phyloP scores from a whole-genome alignment of 176 grass and related monocot genomes.

The Dendrocalamus sinicus region DNA sequence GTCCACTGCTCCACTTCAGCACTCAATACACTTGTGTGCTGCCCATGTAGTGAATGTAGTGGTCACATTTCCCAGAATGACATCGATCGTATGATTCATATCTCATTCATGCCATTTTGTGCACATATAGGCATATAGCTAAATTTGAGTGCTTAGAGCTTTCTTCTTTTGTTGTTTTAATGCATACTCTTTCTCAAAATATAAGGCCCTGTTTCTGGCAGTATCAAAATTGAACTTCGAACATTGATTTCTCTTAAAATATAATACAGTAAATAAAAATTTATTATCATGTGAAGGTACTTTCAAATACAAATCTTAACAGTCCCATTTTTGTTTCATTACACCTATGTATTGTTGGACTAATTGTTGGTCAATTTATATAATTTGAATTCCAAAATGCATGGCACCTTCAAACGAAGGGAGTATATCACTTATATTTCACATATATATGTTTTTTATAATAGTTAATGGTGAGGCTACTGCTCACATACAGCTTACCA shows the following conservation, averaged over 20 bases:
- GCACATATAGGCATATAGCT: neutral
- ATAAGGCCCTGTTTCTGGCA: neutral
- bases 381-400: neutral
- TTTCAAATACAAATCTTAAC: neutral
- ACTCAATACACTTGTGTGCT: neutral
- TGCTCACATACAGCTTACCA: neutral
- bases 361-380: neutral
- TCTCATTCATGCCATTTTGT: slow-evolving; percentile 2
- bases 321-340: neutral
- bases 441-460: neutral
- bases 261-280: slow-evolving; percentile 1
- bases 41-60: slow-evolving; percentile 21
- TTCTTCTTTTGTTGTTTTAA: neutral
- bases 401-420: neutral
- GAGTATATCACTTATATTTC: neutral
- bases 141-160: neutral
- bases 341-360: neutral
- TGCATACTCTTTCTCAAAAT: slow-evolving; percentile 4
- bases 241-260: neutral
- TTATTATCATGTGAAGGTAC: neutral
- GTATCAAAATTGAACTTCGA: slow-evolving; percentile 6
- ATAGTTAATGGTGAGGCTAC: neutral
- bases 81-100: neutral
- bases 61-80: neutral
- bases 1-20: neutral